phyloP scores from a whole-genome alignment of 2,329 filamentous ascomycete species.

The Zymoseptoria ardabiliae region DNA sequence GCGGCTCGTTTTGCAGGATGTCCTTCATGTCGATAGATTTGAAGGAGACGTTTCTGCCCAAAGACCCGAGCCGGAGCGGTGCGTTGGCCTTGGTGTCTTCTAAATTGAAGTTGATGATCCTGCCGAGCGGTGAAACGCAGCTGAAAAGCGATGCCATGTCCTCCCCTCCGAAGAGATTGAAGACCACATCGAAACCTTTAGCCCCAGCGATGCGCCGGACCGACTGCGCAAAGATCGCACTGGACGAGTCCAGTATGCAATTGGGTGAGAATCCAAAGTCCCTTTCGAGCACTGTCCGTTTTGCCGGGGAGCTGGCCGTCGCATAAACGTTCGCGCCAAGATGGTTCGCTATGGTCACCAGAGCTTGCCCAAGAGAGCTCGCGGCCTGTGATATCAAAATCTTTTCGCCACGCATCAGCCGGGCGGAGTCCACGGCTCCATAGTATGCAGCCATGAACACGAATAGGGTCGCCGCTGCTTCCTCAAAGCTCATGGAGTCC shows the following conservation, averaged over 20 bases:
- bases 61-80: not conserved
- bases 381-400: conserved; percentile 28
- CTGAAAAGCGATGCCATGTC: not conserved
- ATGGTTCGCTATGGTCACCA: not conserved
- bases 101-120: not conserved
- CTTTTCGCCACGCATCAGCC: conserved; percentile 23
- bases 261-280: not conserved
- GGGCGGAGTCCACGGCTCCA: conserved; percentile 5
- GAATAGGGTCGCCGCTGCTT: conserved; percentile 6
- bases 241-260: not conserved
- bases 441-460: conserved; percentile 5
- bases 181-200: conserved; percentile 28
- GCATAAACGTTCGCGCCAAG: conserved; percentile 18
- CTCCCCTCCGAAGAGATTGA: conserved; percentile 25
- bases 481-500: conserved; percentile 3
- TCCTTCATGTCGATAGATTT: not conserved
- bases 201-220: conserved; percentile 19
- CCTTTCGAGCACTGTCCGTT: conserved; percentile 6
- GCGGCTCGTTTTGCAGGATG: not conserved
- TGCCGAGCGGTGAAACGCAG: not conserved
- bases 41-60: not conserved
- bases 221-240: not conserved
- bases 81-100: not conserved
- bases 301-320: conserved; percentile 20
- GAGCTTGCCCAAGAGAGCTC: conserved; percentile 4